These are phyloP conservation scores for Lipomyces yamanashiensis DNA, from an alignment of 805 yeast genomes.

Conservation along the genomic window DNA sequence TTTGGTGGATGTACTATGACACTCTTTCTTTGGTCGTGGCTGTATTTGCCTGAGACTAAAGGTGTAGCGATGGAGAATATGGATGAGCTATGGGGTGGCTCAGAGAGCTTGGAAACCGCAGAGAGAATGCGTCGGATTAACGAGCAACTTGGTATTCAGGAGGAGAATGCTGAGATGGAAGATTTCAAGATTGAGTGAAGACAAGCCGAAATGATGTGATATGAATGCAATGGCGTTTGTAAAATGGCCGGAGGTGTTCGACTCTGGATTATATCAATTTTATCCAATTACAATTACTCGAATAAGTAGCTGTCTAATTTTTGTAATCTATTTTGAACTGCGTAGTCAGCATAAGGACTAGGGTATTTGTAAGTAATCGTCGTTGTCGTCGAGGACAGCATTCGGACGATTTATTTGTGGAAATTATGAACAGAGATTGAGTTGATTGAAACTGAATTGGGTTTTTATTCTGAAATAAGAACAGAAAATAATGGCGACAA, in stretches of 20 bases:
- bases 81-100: slow-evolving; percentile 61
- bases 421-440: too few relatives aligned
- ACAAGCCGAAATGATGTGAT: background rate
- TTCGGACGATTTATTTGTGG: background rate
- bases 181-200: background rate
- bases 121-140: slow-evolving; percentile 28
- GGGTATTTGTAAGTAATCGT: background rate
- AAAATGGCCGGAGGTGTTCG: slow-evolving; percentile 19
- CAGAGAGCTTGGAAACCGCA: slow-evolving; percentile 26
- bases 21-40: slow-evolving; percentile 63
- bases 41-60: slow-evolving; percentile 53
- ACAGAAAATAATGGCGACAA: slow-evolving; percentile 42
- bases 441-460: too few relatives aligned
- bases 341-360: too few relatives aligned
- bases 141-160: slow-evolving; percentile 14
- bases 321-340: too few relatives aligned
- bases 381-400: background rate
- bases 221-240: too few relatives aligned
- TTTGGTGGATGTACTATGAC: slow-evolving; percentile 39
- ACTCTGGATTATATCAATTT: slow-evolving; percentile 11
- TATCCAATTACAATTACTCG: background rate
- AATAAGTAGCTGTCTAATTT: background rate
- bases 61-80: slow-evolving; percentile 82
- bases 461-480: background rate
- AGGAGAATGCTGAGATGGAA: slow-evolving; percentile 1